These are phyloP conservation scores for Canavalia ensiformis DNA, from an alignment of 306 rosid genomes.

Conservation along the genomic window DNA sequence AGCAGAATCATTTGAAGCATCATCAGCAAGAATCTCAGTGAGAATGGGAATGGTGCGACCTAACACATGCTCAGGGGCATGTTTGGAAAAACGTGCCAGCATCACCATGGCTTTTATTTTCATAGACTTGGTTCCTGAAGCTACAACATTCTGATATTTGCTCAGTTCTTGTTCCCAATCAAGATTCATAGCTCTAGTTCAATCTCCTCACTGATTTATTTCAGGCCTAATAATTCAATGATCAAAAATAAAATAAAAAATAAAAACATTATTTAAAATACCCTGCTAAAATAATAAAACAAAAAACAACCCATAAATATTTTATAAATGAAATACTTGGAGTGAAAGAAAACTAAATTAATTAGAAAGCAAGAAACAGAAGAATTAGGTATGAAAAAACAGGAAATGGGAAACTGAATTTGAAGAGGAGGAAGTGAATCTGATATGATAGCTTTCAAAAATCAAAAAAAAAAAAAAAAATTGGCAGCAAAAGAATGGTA, in stretches of 20 bases:
- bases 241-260: neutral
- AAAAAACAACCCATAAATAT: neutral
- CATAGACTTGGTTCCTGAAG: constrained; percentile 50
- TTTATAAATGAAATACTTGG: neutral
- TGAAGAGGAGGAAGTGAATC: constrained; percentile 19
- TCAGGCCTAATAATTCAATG: constrained; percentile 37
- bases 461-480: neutral
- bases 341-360: neutral
- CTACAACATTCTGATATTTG: constrained; percentile 47
- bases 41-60: constrained; percentile 50
- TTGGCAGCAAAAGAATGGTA: neutral
- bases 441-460: constrained; percentile 7
- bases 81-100: constrained; percentile 48
- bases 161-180: constrained; percentile 55
- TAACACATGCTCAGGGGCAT: constrained; percentile 55
- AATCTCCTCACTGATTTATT: constrained; percentile 34
- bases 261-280: constrained; percentile 19
- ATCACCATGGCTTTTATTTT: constrained; percentile 48
- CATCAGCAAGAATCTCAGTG: constrained; percentile 45
- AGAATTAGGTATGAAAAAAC: neutral
- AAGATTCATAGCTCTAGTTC: constrained; percentile 35
- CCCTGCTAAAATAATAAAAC: neutral
- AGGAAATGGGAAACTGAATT: neutral
- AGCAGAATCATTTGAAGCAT: constrained; percentile 38
- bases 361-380: neutral